These are phyloP conservation scores for Candida ponderosae DNA, from an alignment of 805 yeast genomes.

Conservation along the genomic window DNA sequence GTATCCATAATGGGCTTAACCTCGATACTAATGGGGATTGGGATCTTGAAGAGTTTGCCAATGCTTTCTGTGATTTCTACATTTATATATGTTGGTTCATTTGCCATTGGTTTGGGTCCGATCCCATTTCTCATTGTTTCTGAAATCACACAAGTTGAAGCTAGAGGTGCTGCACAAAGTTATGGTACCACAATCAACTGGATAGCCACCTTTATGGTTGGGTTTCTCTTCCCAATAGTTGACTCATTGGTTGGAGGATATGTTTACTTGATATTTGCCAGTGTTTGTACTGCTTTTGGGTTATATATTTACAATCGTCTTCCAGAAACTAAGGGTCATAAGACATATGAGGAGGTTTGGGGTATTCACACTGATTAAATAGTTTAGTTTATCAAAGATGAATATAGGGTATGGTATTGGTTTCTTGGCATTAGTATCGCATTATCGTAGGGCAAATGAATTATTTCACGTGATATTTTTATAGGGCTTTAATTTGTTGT, in stretches of 20 bases:
- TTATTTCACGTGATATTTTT: no score
- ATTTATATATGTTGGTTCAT: slow-evolving; percentile 68
- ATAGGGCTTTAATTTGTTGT: background rate
- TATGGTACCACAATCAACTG: slow-evolving; percentile 89
- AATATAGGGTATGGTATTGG: no score
- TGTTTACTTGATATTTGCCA: slow-evolving; percentile 67
- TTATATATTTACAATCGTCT: slow-evolving; percentile 37
- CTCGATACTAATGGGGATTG: slow-evolving; percentile 56
- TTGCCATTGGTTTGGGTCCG: slow-evolving; percentile 93
- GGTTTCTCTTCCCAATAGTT: slow-evolving; percentile 71
- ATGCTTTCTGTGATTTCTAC: slow-evolving; percentile 53
- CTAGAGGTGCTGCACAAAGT: slow-evolving; percentile 83
- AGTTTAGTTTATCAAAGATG: no score
- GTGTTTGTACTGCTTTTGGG: slow-evolving; percentile 42
- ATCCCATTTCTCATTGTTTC: slow-evolving; percentile 86
- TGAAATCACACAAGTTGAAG: slow-evolving; percentile 78
- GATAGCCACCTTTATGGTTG: slow-evolving; percentile 81
- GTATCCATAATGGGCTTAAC: slow-evolving; percentile 61
- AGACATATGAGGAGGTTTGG: slow-evolving; percentile 66
- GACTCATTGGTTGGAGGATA: slow-evolving; percentile 64
- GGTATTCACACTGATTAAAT: slow-evolving; percentile 18
- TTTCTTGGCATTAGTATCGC: no score
- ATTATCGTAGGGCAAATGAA: no score
- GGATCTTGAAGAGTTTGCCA: slow-evolving; percentile 45
- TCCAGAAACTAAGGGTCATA: slow-evolving; percentile 74